A percentile compares a stretch with the other conserved stretches of the same genome.
Evolutionary conservation across 176 grass and related monocot species (phyloP).

Genomic region (Oryza brachyantha): DNA sequence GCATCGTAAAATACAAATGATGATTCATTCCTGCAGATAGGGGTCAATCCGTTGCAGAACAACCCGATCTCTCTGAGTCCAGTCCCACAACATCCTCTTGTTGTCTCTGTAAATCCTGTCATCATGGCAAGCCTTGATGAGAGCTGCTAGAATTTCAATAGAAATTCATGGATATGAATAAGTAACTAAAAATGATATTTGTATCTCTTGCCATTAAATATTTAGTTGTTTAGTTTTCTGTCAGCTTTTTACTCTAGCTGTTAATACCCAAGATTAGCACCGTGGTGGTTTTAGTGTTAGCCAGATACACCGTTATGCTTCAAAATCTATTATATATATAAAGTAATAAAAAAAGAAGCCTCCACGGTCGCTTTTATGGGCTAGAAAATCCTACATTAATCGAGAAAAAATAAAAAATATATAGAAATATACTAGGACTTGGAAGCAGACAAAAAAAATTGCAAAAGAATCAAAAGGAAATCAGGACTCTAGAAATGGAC

Average conservation of each 20-base stretch:
- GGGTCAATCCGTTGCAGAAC: conserved; percentile 56
- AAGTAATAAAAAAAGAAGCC: too few relatives aligned
- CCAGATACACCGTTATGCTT: background rate
- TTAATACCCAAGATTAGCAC: background rate
- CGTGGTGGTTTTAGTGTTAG: background rate
- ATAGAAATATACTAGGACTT: too few relatives aligned
- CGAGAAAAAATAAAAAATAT: too few relatives aligned
- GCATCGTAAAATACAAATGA: conserved; percentile 78
- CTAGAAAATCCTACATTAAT: too few relatives aligned
- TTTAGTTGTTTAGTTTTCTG: background rate
- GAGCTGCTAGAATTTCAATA: conserved; percentile 4
- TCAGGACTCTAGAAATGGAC: too few relatives aligned
- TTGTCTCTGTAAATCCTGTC: conserved; percentile 72
- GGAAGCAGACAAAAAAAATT: too few relatives aligned
- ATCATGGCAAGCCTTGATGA: conserved; percentile 18
- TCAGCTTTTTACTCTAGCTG: background rate
- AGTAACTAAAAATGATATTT: background rate
- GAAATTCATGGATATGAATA: background rate
- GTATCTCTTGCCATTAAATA: conserved; percentile 16
- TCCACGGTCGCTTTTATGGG: too few relatives aligned
- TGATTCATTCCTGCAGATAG: conserved; percentile 60
- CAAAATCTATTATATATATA: too few relatives aligned
- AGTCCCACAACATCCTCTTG: conserved; percentile 65
- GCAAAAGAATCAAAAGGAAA: too few relatives aligned
- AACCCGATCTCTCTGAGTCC: conserved; percentile 71